These are phyloP conservation scores for Zopfia rhizophila DNA, from an alignment of 2,329 filamentous ascomycete species.

Conservation along the genomic window DNA sequence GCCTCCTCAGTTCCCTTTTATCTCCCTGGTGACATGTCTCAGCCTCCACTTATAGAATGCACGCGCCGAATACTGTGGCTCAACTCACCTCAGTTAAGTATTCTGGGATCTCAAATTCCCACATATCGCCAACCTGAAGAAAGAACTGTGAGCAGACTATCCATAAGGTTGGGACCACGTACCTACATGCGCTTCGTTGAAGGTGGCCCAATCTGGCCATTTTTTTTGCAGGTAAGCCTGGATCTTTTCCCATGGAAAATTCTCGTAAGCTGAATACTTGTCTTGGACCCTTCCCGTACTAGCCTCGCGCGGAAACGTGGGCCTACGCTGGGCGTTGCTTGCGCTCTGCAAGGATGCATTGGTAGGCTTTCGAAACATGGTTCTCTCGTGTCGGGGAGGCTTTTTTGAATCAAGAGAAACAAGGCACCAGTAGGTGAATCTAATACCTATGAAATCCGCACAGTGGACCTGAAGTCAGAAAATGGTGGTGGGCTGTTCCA, in stretches of 20 bases:
- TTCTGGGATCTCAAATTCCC: conserved; percentile 28
- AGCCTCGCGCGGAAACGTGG: conserved; percentile 11
- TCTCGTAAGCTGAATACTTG: conserved; percentile 23
- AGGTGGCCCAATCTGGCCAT: conserved; percentile 23
- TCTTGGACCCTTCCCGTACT: conserved; percentile 19
- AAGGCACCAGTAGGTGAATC: too few species aligned
- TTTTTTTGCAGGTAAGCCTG: conserved; percentile 21
- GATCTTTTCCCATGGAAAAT: conserved; percentile 29
- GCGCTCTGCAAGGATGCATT: conserved; percentile 12
- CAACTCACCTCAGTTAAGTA: conserved; percentile 21
- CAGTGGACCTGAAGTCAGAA: too few species aligned
- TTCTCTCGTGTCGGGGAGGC: too few species aligned
- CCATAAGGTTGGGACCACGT: background rate
- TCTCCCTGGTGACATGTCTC: conserved; percentile 18
- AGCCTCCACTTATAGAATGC: conserved; percentile 6
- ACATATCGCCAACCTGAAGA: conserved; percentile 20
- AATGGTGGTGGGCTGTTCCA: too few species aligned
- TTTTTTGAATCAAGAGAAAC: too few species aligned
- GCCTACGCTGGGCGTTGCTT: conserved; percentile 16
- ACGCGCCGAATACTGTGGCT: too few species aligned
- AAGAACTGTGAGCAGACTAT: background rate
- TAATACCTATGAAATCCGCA: too few species aligned
- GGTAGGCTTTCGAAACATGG: too few species aligned
- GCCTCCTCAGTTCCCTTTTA: conserved; percentile 17
- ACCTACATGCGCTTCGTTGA: conserved; percentile 17